phyloP scores from a whole-genome alignment of 768 basidiomycete species.

The Tulasnella sp. region DNA sequence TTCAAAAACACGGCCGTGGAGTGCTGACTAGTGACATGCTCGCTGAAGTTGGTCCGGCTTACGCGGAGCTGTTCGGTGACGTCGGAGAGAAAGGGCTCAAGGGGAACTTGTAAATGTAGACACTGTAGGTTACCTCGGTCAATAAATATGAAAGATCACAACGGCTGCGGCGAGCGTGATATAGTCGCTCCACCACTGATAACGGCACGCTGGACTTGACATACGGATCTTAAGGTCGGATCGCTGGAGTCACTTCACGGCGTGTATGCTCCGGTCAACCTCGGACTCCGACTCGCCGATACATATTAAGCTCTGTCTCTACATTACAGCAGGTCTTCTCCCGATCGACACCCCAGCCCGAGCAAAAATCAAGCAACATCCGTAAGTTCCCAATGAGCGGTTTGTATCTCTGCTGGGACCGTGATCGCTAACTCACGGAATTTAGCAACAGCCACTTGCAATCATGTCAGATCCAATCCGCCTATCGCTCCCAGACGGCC shows the following conservation, averaged over 20 bases:
- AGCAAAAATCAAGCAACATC: no score
- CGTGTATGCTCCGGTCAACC: neutral
- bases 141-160: no score
- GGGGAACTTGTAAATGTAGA: constrained; percentile 7
- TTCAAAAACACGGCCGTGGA: constrained; percentile 63
- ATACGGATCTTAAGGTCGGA: neutral
- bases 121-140: no score
- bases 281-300: neutral
- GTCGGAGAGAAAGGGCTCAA: constrained; percentile 22
- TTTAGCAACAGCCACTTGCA: neutral
- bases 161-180: no score
- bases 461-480: neutral
- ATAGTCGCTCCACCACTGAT: neutral
- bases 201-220: neutral
- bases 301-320: neutral
- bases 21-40: constrained; percentile 75
- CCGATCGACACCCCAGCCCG: neutral
- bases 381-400: no score
- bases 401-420: no score
- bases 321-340: neutral
- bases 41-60: constrained; percentile 51
- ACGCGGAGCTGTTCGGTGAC: constrained; percentile 62
- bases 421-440: neutral
- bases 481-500: constrained; percentile 14
- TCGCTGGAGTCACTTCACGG: neutral